Evolutionary conservation across 208 protist genomes (phyloP), one percentile per base, ranked within the genome.

Genomic region (Tritrichomonas musculus): DNA sequence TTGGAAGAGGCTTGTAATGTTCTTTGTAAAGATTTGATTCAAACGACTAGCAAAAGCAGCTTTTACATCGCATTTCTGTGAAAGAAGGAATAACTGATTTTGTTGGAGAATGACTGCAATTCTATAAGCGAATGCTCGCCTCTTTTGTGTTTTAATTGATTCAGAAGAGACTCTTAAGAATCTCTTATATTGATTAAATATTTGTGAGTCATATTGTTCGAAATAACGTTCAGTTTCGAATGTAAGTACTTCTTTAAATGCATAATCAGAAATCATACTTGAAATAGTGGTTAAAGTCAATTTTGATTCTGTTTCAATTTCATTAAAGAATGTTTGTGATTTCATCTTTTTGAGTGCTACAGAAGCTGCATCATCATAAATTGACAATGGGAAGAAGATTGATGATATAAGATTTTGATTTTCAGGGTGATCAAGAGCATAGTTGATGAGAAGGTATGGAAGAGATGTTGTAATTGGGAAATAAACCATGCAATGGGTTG

Each of bases 401-500:
- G 77, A 53, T 8, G n/a, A 22, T 27, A 88, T 14, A 5, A 88
- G 30, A 33, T 88, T 47, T 27, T 44, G 44, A 0, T 88, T 88
- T 8, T n/a, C 22, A 39, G 77, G 25, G 47, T 88, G 41, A 27
- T 53, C 27, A 47, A 88, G 44, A 41, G 77, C 47, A 47, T 88
- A 88, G 47, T 88, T 30, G 39, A 88, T 88, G 39, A 88, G 47
- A 22, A 57, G 20, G 22, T 88, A 88, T 27, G 77, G 77, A 60
- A 88, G 47, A 20, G 77, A 88, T 33, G 47, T 39, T 88, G 77
- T 88, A 30, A 88, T 49, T 57, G 77, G 77, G 77, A 88, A 88
- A 30, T 88, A 57, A n/a, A 88, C 77, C 5, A 47, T 36, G 14
- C 47, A 44, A 17, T 9, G 9, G 5, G 47, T 49, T 22, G n/a